Conservation (phyloP, 2,329 filamentous ascomycete species). For the Penicillium sp. region DNA sequence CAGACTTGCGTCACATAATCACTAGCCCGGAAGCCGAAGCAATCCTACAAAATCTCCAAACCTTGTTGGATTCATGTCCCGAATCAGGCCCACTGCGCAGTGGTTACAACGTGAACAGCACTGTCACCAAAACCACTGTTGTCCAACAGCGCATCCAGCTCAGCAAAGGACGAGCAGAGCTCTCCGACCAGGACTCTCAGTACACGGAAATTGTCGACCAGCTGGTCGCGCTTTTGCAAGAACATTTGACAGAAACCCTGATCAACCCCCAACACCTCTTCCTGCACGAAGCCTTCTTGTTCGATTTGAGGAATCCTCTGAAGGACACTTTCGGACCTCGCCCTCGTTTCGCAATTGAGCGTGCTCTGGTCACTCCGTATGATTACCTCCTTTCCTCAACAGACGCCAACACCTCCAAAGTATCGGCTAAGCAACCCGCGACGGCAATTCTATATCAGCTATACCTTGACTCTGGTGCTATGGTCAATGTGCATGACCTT, state of each 20-base stretch:
- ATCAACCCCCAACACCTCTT: conserved; percentile 53
- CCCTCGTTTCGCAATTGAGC: conserved; percentile 60
- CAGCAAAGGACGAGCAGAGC: conserved; percentile 56
- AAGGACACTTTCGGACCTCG: conserved; percentile 60
- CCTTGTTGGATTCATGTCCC: conserved; percentile 50
- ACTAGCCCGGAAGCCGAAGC: conserved; percentile 39
- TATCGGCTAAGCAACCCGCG: conserved; percentile 57
- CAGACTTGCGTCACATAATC: conserved; percentile 35
- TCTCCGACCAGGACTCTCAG: conserved; percentile 55
- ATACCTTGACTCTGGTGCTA: conserved; percentile 62
- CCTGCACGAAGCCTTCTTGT: conserved; percentile 59
- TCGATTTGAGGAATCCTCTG: conserved; percentile 59
- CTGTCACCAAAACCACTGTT: conserved; percentile 58
- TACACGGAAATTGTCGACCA: conserved; percentile 57
- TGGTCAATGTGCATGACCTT: conserved; percentile 63
- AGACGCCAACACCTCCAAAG: conserved; percentile 26
- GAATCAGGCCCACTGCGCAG: conserved; percentile 63
- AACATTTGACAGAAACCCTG: conserved; percentile 49
- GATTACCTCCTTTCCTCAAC: conserved; percentile 61
- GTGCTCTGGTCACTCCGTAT: conserved; percentile 59
- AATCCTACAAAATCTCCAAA: conserved; percentile 51
- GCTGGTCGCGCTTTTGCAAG: conserved; percentile 48
- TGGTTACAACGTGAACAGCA: conserved; percentile 69
- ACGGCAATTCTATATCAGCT: conserved; percentile 63
- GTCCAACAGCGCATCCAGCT: conserved; percentile 61